Evolutionary conservation across 441 rosid genomes (phyloP).

Genomic region (Gossypium aridum): DNA sequence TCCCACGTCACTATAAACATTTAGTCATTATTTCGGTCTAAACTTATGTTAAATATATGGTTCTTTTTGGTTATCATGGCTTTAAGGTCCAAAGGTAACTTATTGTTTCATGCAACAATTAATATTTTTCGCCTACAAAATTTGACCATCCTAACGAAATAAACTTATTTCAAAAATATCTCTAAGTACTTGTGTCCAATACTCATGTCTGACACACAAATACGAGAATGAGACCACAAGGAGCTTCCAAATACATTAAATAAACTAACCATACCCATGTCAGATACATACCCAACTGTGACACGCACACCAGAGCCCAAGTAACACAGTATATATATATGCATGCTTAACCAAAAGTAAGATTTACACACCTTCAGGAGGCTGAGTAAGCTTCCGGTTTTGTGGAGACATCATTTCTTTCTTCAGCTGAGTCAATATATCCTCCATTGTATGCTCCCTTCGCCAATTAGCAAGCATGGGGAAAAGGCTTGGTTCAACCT

Average conservation of each 20-base stretch:
- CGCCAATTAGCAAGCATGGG: slow-evolving; percentile 69
- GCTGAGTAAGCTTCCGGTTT: slow-evolving; percentile 63
- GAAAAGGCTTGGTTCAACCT: slow-evolving; percentile 61
- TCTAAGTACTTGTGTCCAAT: too few species aligned
- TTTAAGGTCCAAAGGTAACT: neutral
- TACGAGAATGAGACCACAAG: too few species aligned
- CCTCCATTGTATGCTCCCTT: slow-evolving; percentile 63
- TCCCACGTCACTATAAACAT: too few species aligned
- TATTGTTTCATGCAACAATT: neutral
- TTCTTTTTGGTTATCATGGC: too few species aligned
- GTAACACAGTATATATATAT: neutral
- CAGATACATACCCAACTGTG: too few species aligned
- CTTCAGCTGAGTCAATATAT: slow-evolving; percentile 55
- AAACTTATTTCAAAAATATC: neutral
- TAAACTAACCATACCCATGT: too few species aligned
- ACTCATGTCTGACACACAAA: too few species aligned
- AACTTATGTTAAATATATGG: too few species aligned
- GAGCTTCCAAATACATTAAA: too few species aligned
- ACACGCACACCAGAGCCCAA: too few species aligned
- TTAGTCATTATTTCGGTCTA: too few species aligned
- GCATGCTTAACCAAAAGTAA: neutral
- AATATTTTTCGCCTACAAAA: neutral
- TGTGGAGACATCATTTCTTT: slow-evolving; percentile 69
- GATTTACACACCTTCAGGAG: slow-evolving; percentile 53
- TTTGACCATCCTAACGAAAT: neutral